Percentiles rank a stretch among this genome's conserved stretches.
These are phyloP conservation scores for Huntiella moniliformis DNA, from an alignment of 2,329 filamentous ascomycete species.

Conservation along the genomic window DNA sequence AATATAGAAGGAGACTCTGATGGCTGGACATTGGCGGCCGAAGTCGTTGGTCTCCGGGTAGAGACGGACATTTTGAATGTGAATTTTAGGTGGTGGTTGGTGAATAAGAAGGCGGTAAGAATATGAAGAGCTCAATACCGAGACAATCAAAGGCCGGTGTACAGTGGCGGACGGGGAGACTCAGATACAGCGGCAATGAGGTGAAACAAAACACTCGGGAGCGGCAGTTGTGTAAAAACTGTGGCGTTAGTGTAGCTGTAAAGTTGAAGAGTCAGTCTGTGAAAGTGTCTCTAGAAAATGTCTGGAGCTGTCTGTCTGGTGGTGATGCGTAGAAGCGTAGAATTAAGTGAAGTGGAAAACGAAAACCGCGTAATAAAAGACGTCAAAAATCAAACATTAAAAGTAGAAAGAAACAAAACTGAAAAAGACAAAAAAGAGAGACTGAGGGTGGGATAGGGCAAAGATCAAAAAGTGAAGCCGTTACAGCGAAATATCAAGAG, in stretches of 20 bases:
- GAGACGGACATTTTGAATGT: not conserved
- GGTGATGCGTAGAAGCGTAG: not conserved
- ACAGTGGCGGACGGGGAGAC: no score
- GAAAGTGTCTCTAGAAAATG: no score
- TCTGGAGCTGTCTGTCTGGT: no score
- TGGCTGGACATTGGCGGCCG: not conserved
- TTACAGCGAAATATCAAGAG: not conserved
- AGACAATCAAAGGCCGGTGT: no score
- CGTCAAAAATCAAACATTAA: not conserved
- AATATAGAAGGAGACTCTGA: not conserved
- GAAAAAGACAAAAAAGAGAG: not conserved
- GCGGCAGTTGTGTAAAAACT: no score
- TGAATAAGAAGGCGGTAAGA: no score
- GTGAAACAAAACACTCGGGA: no score
- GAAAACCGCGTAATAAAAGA: slow-evolving; percentile 2
- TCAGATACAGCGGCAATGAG: no score
- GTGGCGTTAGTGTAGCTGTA: no score
- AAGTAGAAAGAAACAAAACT: not conserved
- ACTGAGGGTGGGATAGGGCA: not conserved
- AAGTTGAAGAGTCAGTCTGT: no score
- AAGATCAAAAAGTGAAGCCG: not conserved
- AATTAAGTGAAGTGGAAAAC: not conserved
- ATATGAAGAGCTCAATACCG: no score
- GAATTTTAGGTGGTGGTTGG: not conserved
- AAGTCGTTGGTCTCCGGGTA: not conserved